phyloP scores from a whole-genome alignment of 208 protist species.

The Leishmania tropica region DNA sequence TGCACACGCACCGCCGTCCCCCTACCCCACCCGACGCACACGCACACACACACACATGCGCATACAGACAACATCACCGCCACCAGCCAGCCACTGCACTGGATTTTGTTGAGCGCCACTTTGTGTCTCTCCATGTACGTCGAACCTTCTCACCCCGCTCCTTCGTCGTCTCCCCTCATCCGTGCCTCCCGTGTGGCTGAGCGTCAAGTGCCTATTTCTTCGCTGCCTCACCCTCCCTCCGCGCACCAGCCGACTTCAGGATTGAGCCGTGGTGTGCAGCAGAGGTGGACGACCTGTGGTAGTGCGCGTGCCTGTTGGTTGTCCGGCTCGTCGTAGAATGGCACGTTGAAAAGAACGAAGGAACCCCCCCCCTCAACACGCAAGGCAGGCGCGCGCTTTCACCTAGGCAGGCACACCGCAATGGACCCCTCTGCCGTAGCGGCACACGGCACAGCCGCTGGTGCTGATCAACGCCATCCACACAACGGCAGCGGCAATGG shows the following conservation, averaged over 20 bases:
- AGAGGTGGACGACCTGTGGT: not conserved
- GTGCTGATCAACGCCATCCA: not conserved
- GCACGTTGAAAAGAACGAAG: not conserved
- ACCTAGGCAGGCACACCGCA: not conserved
- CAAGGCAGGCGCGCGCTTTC: not conserved
- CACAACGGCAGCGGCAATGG: slow-evolving; percentile 1
- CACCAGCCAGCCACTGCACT: not conserved
- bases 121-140: not conserved
- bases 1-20: no score
- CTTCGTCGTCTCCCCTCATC: not conserved
- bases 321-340: not conserved
- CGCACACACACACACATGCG: not conserved
- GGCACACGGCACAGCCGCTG: not conserved
- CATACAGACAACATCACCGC: not conserved
- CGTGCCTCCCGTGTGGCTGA: no score
- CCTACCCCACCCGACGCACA: no score
- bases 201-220: not conserved
- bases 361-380: not conserved
- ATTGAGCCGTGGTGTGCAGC: not conserved
- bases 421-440: not conserved
- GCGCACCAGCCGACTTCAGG: not conserved
- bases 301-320: not conserved
- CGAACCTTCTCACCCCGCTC: not conserved
- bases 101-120: not conserved
- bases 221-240: not conserved